Evolutionary conservation across 805 yeast genomes (phyloP).

Genomic region (Priceomyces melissophilus): DNA sequence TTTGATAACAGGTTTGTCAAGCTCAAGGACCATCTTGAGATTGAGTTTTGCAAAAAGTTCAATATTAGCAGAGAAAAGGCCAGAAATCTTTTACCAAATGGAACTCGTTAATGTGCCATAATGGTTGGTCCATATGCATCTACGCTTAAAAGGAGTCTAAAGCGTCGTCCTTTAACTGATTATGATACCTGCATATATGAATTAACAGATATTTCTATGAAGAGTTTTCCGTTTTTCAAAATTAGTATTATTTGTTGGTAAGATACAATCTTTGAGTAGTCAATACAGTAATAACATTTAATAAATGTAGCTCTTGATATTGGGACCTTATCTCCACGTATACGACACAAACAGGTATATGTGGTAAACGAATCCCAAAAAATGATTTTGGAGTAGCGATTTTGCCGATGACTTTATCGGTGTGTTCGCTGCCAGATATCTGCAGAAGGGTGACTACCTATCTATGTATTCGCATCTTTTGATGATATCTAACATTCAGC

Average conservation of each 20-base stretch:
- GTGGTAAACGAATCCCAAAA: slow-evolving; percentile 43
- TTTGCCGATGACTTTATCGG: slow-evolving; percentile 1
- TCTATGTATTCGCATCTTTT: slow-evolving; percentile 17
- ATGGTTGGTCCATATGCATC: no score
- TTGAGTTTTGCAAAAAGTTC: slow-evolving; percentile 16
- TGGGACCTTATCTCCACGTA: slow-evolving; percentile 32
- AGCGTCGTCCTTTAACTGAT: no score
- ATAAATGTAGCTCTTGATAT: not conserved
- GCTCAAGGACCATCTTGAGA: slow-evolving; percentile 23
- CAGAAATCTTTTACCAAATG: not conserved
- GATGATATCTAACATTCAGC: slow-evolving; percentile 22
- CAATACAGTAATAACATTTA: not conserved
- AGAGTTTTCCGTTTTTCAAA: no score
- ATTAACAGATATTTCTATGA: no score
- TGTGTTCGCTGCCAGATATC: slow-evolving; percentile 9
- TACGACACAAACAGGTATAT: slow-evolving; percentile 31
- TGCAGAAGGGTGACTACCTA: slow-evolving; percentile 24
- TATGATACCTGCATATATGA: not conserved
- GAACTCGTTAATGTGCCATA: not conserved
- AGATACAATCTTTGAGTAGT: not conserved
- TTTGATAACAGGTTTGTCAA: slow-evolving; percentile 18
- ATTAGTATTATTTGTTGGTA: not conserved
- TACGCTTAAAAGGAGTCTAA: no score
- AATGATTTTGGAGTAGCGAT: slow-evolving; percentile 10
- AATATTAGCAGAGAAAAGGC: slow-evolving; percentile 8